A percentile compares a stretch with the other conserved stretches of the same genome.
phyloP scores from a whole-genome alignment of 305 asterid species.

The Solanum chacoense region DNA sequence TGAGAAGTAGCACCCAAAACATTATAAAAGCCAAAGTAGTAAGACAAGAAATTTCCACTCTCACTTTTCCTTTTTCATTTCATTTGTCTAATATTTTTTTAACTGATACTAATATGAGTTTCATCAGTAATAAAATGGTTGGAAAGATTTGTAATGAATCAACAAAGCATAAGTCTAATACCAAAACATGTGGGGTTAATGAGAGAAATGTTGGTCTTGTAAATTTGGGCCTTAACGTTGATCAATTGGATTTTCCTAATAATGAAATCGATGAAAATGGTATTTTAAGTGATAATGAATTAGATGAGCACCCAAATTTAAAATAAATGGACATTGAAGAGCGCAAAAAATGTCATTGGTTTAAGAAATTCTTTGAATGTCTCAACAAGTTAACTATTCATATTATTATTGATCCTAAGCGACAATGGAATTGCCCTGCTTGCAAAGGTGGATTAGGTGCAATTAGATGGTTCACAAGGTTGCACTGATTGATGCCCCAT shows the following conservation, averaged over 20 bases:
- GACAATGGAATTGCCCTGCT: not conserved
- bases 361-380: too few relatives aligned
- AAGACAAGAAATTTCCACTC: too few relatives aligned
- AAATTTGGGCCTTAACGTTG: conserved; percentile 20
- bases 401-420: not conserved
- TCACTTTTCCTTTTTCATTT: too few relatives aligned
- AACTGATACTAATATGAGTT: conserved; percentile 33
- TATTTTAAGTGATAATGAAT: not conserved
- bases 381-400: too few relatives aligned
- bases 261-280: too few relatives aligned
- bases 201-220: conserved; percentile 24
- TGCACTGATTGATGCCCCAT: too few relatives aligned
- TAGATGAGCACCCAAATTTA: not conserved
- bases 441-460: too few relatives aligned
- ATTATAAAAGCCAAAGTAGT: too few relatives aligned
- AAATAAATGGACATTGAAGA: not conserved
- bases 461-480: too few relatives aligned
- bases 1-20: too few relatives aligned
- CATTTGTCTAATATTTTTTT: not conserved
- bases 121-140: conserved; percentile 13
- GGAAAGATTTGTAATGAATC: conserved; percentile 7
- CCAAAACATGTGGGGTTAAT: conserved; percentile 13
- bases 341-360: not conserved
- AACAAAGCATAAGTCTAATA: not conserved
- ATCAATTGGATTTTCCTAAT: not conserved